Conservation (phyloP, 202 grass and related monocot species). For the Bolboschoenoplectus hybrid region DNA sequence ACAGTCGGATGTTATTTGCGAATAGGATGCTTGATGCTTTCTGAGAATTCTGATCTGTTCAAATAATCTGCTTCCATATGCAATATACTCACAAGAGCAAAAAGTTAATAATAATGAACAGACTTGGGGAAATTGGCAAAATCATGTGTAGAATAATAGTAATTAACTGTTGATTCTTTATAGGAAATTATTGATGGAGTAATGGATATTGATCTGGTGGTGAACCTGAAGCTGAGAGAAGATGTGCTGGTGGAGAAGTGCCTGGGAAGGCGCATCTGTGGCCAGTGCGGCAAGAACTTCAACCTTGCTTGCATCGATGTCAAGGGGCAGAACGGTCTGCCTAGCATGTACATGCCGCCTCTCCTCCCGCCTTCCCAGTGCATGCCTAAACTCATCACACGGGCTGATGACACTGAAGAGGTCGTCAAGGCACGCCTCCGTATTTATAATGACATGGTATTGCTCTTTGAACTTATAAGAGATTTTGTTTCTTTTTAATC, state of each 20-base stretch:
- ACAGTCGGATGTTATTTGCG: background rate
- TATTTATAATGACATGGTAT: conserved; percentile 81
- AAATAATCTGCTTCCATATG: background rate
- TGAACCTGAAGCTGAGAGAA: conserved; percentile 88
- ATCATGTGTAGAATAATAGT: background rate
- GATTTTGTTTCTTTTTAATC: background rate
- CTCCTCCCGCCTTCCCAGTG: conserved; percentile 74
- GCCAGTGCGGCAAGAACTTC: conserved; percentile 72
- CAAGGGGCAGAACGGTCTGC: conserved; percentile 69
- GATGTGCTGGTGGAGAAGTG: conserved; percentile 81
- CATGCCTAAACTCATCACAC: conserved; percentile 66
- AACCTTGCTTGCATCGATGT: conserved; percentile 84
- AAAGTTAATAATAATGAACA: background rate
- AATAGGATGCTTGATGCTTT: background rate
- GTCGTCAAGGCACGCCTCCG: conserved; percentile 66
- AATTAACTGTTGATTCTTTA: conserved; percentile 7
- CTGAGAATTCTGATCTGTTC: background rate
- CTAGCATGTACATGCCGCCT: conserved; percentile 75
- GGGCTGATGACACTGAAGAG: conserved; percentile 77
- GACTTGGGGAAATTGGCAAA: background rate
- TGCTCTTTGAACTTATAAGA: background rate
- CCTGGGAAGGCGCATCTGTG: conserved; percentile 77
- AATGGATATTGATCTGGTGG: conserved; percentile 80
- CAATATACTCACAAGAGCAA: background rate
- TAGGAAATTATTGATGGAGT: conserved; percentile 80